Base-by-base conservation (phyloP, 805 yeast species). In the Geotrichum ghanense region DNA sequence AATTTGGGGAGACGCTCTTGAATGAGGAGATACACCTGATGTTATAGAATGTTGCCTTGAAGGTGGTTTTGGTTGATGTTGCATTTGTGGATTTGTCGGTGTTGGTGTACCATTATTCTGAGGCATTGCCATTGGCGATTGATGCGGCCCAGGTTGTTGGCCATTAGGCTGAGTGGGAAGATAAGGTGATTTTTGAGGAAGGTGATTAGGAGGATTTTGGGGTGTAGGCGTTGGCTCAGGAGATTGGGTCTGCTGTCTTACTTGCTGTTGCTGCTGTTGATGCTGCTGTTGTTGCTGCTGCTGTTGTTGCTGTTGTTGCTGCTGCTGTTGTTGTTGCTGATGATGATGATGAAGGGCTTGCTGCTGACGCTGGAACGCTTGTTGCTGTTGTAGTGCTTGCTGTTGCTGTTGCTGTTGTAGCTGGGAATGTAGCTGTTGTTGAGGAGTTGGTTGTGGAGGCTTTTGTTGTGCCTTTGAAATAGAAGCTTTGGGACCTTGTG, bases 231-330 rank as follows among this genome's bases (percentile, higher is more conserved):
- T 46, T 22, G 50, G 56, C 26, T 49, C 56, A 14, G 53, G 56
- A 10, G 26, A 39, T 6, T 21, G 53, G 9, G 42, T 44, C 17
- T 40, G 48, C n/a, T 22, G 51, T 34, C 37, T 47, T 2, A 19
- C 47, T 12, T 44, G 51, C 16, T 42, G 59, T 16, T 46, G 54
- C 42, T 51, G 56, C 45, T 49, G 59, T 35, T 51, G 62, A 45
- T 43, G 53, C 52, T 21, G 50, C 43, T 10, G 51, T 48, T 24
- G 50, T 53, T 39, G 49, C 7, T 39, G 50, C 10, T 16, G 23
- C 14, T 40, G 45, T 9, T 22, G 43, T 26, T 44, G 50, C 14
- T 9, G 46, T 31, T 21, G 48, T 14, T 42, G 54, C 12, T 20
- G 45, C 39, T 49, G 51, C 35, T 44, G 49, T 19, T 25, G 42